Conservation (phyloP, 306 rosid species). For the Quercus glauca region DNA sequence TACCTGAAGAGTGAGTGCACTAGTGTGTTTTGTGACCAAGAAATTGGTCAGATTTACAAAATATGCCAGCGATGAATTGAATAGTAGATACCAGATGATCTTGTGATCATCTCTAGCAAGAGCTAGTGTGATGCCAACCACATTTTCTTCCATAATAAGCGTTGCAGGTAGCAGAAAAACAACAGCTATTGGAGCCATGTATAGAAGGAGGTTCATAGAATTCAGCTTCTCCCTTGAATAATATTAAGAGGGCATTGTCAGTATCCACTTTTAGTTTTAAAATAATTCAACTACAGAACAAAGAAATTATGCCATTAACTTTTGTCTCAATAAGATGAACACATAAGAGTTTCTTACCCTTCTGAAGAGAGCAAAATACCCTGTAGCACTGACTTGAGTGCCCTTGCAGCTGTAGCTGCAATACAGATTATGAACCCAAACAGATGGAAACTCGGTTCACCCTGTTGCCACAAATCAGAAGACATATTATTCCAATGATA, state of each 20-base stretch:
- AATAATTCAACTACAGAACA: background rate
- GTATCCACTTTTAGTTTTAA: conserved; percentile 7
- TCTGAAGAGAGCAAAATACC: conserved; percentile 98
- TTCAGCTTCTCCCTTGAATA: conserved; percentile 92
- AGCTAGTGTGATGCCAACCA: conserved; percentile 92
- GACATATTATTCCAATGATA: background rate
- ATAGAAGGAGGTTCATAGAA: conserved; percentile 97
- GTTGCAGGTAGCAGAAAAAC: conserved; percentile 98
- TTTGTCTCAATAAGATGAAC: background rate
- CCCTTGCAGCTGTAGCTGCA: conserved; percentile 98
- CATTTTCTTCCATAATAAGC: conserved; percentile 93
- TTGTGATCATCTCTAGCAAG: conserved; percentile 93
- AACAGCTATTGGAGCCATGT: conserved; percentile 99
- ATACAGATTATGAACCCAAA: conserved; percentile 90
- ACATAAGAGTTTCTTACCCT: conserved; percentile 53
- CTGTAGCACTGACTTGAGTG: conserved; percentile 88
- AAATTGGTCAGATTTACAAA: conserved; percentile 97
- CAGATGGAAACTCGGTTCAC: conserved; percentile 99
- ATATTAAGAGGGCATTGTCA: conserved; percentile 29
- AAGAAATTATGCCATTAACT: background rate
- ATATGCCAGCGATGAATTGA: conserved; percentile 90
- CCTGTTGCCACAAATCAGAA: conserved; percentile 48
- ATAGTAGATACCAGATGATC: conserved; percentile 95
- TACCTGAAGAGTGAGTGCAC: conserved; percentile 99
- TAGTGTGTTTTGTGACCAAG: conserved; percentile 97